Conservation (phyloP, 2,329 filamentous ascomycete species). For the Ciborinia camelliae region DNA sequence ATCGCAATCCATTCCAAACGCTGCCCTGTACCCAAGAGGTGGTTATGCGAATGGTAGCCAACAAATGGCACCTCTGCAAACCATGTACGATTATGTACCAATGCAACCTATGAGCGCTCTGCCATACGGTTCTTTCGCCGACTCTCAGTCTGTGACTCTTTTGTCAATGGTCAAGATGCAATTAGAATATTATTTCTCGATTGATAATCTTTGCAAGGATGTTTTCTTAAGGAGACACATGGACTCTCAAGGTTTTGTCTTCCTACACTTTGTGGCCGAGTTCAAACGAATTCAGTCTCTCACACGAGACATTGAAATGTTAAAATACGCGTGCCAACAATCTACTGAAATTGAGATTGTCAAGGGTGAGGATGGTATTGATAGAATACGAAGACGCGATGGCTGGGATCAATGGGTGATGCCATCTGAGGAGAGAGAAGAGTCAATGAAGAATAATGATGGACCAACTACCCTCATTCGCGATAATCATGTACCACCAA, state of each 20-base stretch:
- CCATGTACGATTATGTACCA: slow-evolving; percentile 55
- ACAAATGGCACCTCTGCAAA: slow-evolving; percentile 44
- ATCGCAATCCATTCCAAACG: slow-evolving; percentile 60
- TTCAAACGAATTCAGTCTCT: slow-evolving; percentile 82
- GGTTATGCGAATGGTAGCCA: slow-evolving; percentile 38
- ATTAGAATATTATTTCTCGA: slow-evolving; percentile 93
- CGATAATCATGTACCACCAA: slow-evolving; percentile 27
- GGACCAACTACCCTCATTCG: slow-evolving; percentile 51
- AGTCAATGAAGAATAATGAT: slow-evolving; percentile 69
- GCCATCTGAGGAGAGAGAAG: slow-evolving; percentile 65
- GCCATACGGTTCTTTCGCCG: slow-evolving; percentile 55
- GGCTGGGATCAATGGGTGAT: slow-evolving; percentile 81
- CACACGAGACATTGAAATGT: slow-evolving; percentile 66
- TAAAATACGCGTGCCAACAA: slow-evolving; percentile 72
- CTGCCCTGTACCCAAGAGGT: slow-evolving; percentile 47
- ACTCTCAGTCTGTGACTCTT: slow-evolving; percentile 48
- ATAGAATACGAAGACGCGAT: slow-evolving; percentile 71
- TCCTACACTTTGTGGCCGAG: slow-evolving; percentile 70
- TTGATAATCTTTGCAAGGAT: slow-evolving; percentile 94
- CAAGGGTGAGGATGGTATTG: slow-evolving; percentile 69
- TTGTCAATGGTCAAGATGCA: slow-evolving; percentile 44
- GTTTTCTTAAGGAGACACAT: slow-evolving; percentile 83
- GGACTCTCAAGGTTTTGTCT: slow-evolving; percentile 93
- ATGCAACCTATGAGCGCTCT: slow-evolving; percentile 56
- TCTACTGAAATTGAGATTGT: slow-evolving; percentile 72